Base-by-base conservation (phyloP, 176 grass and related monocot genomes). In the Poa annua region DNA sequence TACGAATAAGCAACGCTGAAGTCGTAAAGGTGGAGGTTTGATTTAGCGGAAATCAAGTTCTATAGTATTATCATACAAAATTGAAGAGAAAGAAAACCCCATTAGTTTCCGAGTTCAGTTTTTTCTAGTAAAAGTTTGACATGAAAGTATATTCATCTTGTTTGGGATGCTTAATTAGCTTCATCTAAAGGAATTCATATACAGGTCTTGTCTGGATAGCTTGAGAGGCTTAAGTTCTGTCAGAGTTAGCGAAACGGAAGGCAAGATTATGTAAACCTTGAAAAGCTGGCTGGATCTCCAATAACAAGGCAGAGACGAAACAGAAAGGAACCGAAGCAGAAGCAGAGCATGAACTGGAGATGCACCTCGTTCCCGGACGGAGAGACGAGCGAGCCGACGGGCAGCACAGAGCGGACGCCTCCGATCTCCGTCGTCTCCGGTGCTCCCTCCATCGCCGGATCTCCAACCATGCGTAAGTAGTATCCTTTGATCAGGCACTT, bases 341-440 rank as follows among this genome's bases (percentile, higher is more conserved):
- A 19, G 41, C 3, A 50, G 50, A 25, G 9, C 4, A 13, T 47
- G 69, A 48, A 13, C 1, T 17, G 55, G 35, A 15, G 15, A 10
- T 63, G 64, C 66, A 93, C 91, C 91, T 93, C 82, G 59, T 71
- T 49, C 57, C 88, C 88, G 44, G 80, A 75, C 26, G 91, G 85
- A 61, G 59, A 82, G 81, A 86, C 11, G 1, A 93, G 78, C 49
- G 79, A 85, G 34, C 10, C 78, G 26, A 74, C 15, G 44, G 88
- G 72, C 8, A 93, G 70, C 38, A 71, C 15, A 34, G 85, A 69
- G 77, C 26, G 52, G 47, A 85, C 19, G 41, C 83, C 66, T 0
- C 85, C 57, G 0, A 8, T 4, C 25, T 34, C 63, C 32, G 14
- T 60, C 54, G 29, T 29, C 29, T 9, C 20, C 2, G 2, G 21